Base-by-base conservation (phyloP, 225 moss, liverwort and hornwort species). In the Ulota crispa region DNA sequence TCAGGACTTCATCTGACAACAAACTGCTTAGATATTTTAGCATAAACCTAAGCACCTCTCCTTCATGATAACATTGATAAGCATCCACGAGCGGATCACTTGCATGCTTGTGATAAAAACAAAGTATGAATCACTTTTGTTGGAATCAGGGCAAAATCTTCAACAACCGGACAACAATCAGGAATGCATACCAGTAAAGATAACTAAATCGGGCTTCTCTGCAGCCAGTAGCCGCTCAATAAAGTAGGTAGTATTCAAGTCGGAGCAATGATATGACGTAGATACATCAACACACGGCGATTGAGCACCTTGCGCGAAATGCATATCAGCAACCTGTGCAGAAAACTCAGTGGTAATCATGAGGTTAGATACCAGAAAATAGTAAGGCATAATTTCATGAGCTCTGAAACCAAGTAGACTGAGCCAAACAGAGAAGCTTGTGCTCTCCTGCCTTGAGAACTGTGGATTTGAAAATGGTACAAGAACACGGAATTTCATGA, bases 291-390 rank as follows among this genome's bases (percentile, higher is more conserved):
- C 78, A 88, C 98, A 99, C 20, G 61, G 57, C 27, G 94, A 94
- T 24, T 82, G 84, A 41, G 85, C 87, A 82, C 98, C 98, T 88
- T 94, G 88, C 23, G 92, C 98, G 61, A 94, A 95, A 78, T 99
- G 98, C 98, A 99, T 95, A 72, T 99, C 98, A 68, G 98, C 98
- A 86, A 99, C 79, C 95, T 99, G 90, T 69, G 77, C 65, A 80
- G 63, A 72, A 76, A 65, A 77, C 34, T 53, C 19, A 77, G 59
- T 27, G 59, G 63, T 27, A 50, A 34, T 13, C 39, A 80, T 20
- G 34, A 80, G 42, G 74, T 64, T 39, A 73, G 45, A 81, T 21
- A 45, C 54, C 59, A 52, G 31, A 73, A 73, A 73, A 21, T 68
- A 63, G 68, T 7, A 63, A 13, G 28, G 56, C 68, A 68, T 52